Percentiles rank a stretch among this genome's conserved stretches.
Evolutionary conservation across 805 yeast genomes (phyloP).

Genomic region (Teunomyces pallodes): DNA sequence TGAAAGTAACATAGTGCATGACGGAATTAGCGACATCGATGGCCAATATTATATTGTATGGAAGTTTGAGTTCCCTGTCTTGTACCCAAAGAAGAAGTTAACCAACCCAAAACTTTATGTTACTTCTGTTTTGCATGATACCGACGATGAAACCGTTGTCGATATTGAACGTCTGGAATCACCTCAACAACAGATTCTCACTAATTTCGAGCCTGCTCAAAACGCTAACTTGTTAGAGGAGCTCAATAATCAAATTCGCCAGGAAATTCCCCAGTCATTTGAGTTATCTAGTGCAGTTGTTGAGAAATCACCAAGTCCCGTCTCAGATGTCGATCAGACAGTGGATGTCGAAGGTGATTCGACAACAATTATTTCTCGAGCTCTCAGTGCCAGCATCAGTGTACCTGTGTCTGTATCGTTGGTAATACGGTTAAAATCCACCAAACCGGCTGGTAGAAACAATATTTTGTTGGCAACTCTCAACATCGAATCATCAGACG

Average conservation of each 20-base stretch:
- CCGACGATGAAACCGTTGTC: conserved; percentile 3
- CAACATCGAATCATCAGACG: conserved; percentile 47
- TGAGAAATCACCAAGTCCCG: background rate
- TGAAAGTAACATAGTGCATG: conserved; percentile 11
- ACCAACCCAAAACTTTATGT: conserved; percentile 23
- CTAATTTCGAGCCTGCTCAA: conserved; percentile 17
- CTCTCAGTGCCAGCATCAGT: conserved; percentile 10
- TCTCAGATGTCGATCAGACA: background rate
- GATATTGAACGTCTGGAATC: background rate
- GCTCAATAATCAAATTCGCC: conserved; percentile 11
- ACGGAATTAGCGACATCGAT: conserved; percentile 7
- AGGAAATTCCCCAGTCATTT: background rate
- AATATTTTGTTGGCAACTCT: conserved; percentile 46
- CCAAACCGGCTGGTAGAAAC: conserved; percentile 48
- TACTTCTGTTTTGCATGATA: conserved; percentile 16
- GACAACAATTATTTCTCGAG: background rate
- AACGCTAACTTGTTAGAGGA: conserved; percentile 15
- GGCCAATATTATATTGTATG: conserved; percentile 18
- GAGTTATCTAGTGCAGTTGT: conserved; percentile 7
- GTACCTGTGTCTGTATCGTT: conserved; percentile 38
- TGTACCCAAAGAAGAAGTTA: conserved; percentile 30
- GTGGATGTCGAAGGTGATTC: background rate
- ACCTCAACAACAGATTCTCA: conserved; percentile 8
- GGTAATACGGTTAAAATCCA: conserved; percentile 45
- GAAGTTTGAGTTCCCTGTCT: conserved; percentile 28